phyloP scores from a whole-genome alignment of 495 filamentous ascomycete species.

The Aspergillus indologenus region DNA sequence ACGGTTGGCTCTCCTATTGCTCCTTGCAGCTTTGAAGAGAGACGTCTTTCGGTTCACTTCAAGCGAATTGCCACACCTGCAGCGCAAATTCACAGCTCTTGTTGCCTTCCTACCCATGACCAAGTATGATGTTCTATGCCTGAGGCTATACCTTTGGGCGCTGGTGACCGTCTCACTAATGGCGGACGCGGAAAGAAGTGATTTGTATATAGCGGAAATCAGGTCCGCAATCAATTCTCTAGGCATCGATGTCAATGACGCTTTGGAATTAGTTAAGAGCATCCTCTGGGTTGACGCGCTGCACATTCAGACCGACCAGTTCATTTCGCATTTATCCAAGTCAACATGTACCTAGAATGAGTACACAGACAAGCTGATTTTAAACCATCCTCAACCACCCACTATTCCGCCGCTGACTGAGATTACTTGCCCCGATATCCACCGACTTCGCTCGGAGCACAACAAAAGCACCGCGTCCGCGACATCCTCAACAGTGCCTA shows the following conservation, averaged over 20 bases:
- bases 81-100: not conserved
- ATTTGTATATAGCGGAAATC: not conserved
- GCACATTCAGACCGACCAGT: not conserved
- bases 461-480: constrained; percentile 2
- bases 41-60: not conserved
- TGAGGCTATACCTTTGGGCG: constrained; percentile 1
- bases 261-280: not conserved
- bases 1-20: not conserved
- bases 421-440: constrained; percentile 3
- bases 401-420: constrained; percentile 2
- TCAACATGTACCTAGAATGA: not conserved
- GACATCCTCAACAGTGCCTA: constrained; percentile 1
- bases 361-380: not conserved
- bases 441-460: constrained; percentile 2
- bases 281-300: not conserved
- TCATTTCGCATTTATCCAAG: not conserved
- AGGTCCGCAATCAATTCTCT: not conserved
- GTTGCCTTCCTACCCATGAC: not conserved
- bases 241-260: not conserved
- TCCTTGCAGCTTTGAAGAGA: not conserved
- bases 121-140: not conserved
- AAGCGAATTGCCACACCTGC: not conserved
- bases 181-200: not conserved
- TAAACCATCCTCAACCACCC: not conserved
- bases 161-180: not conserved